Evolutionary conservation across 345 rosid species (phyloP), one percentile per base, ranked within the genome.

Genomic region (Excoecaria agallocha): DNA sequence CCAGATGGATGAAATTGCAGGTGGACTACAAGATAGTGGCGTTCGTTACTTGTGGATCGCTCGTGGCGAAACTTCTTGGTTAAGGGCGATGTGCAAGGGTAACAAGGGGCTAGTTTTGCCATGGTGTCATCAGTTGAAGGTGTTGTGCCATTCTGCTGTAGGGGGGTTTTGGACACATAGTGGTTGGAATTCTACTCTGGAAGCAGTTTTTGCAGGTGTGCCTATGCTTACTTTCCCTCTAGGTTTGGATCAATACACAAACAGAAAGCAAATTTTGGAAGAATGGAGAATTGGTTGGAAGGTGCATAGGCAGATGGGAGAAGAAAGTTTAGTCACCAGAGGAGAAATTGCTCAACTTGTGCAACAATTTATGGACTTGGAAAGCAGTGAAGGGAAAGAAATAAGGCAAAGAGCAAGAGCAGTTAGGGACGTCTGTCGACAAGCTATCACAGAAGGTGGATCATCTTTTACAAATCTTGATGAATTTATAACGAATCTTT

Each of bases 211-310:
- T 50, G 61, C 74, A 12, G 74, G 79, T 20, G 70, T 76, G 25
- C 79, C 79, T 17, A 70, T 76, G 49, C 69, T 76, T 41, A 30
- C 79, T 12, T 70, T 70, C 62, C 74, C 79, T 52, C 59, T 76
- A 51, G 19, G 25, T 52, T 70, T 64, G 55, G 79, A 76, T 70
- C 79, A 70, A 52, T 2, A 35, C 45, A 12, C 64, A 11, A 76
- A 54, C 66, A 16, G 70, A 38, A 70, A 43, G 35, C 64, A 38
- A 57, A 70, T 76, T 63, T 62, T 51, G 59, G 79, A 76, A 41
- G 64, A 70, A n/a, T 76, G 74, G 79, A 35, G 60, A 58, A 38
- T 38, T 37, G 74, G 74, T 3, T 25, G 78, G 66, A 60, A 52
- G 17, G 49, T 50, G 19, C 45, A 13, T 24, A 20, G 24, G 46